Base-by-base conservation (phyloP, 2,329 filamentous ascomycete genomes). In the Botrytis deweyae region DNA sequence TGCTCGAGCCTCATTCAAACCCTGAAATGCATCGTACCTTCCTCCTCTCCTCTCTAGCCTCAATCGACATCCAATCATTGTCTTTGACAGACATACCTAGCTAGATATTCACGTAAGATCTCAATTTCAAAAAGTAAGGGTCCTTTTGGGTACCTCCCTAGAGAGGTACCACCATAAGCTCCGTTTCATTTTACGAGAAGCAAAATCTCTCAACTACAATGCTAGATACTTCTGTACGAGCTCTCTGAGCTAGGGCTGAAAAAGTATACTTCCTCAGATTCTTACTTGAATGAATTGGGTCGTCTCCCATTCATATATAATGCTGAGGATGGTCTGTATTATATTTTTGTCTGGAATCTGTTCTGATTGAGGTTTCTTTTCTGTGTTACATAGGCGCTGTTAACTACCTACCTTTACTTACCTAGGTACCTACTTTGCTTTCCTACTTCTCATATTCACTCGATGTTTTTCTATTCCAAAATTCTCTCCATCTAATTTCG, bases 1-100 rank as follows among this genome's bases (percentile, higher is more conserved):
- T 68, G 49, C 66, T 42, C 66, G n/a, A 68, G 66, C 66, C 65
- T 58, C 49, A 65, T 29, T 33, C 62, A 20, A 33, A 6, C 49
- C 49, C 6, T 55, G 25, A 33, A 38, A 36, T 42, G 22, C 46
- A 40, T 42, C 66, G 49, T 58, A 42, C 25, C 66, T 58, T 58
- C 65, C 36, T 58, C 12, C 33, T 67, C 46, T 55, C 12, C 44
- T 20, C 10, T 42, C 33, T 55, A 67, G 33, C 33, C 44, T 18
- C 64, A 18, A n/a, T 29, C 22, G 10, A 6, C 9, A 42, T 3
- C 65, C 65, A 68, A 68, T 68, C 46, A 68, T 22, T 1, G 4
- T 1, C 1, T 58, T n/a, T 9, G 36, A 25, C 46, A 68, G 36
- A 68, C 49, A 58, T 22, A 4, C 55, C 25, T 1, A 7, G 12